These are phyloP conservation scores for Phyllosticta capitalensis DNA, from an alignment of 2,329 filamentous ascomycete species.

Conservation along the genomic window DNA sequence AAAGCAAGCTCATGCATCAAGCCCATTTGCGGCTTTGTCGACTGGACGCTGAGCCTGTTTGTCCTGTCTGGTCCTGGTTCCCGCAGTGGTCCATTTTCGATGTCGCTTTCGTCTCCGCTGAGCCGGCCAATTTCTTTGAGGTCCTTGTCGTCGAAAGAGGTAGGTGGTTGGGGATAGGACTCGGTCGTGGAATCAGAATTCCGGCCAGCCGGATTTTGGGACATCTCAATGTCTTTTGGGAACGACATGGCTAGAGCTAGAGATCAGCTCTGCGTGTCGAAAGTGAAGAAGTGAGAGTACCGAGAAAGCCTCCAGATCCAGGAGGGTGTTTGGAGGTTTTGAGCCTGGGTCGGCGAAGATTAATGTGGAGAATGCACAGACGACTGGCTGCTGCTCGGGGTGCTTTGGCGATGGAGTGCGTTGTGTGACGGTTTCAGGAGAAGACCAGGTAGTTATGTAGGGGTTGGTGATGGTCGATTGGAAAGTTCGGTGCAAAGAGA, in stretches of 20 bases:
- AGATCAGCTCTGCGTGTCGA: neutral
- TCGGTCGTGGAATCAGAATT: neutral
- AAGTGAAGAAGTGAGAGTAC: neutral
- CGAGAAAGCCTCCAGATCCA: neutral
- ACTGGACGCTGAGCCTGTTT: neutral
- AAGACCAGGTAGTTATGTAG: neutral
- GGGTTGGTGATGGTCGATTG: neutral
- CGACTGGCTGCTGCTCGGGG: neutral
- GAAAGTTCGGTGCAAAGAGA: neutral
- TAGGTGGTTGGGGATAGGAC: neutral
- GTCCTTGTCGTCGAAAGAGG: neutral
- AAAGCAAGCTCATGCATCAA: constrained; percentile 13
- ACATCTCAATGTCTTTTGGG: constrained; percentile 1
- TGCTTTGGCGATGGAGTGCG: neutral
- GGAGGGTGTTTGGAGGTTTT: neutral
- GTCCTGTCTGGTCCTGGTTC: neutral
- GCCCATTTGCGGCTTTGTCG: constrained; percentile 1
- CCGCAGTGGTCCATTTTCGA: neutral
- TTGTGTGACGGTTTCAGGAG: neutral
- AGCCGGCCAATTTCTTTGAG: neutral
- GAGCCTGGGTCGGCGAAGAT: neutral
- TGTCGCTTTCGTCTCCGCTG: neutral
- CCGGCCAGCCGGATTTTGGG: neutral
- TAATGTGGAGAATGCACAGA: neutral
- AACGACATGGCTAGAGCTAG: neutral